Evolutionary conservation across 371 early-diverging fungal genomes (phyloP), one percentile per base, ranked within the genome.

Genomic region (Sanchytrium tribonematis): DNA sequence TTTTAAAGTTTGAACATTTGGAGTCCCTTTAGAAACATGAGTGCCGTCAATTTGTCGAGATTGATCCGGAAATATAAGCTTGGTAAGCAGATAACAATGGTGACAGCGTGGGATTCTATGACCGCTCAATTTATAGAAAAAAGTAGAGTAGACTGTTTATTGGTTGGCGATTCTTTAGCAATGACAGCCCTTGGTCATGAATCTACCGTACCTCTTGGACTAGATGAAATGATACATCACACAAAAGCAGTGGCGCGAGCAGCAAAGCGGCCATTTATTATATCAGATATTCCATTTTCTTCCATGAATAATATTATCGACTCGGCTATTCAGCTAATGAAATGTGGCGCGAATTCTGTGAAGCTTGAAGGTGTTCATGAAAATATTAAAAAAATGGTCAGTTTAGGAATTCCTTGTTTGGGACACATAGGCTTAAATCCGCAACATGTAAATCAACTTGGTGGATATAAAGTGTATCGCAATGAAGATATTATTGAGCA

Each of bases 141-240:
- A 65, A 79, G 87, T 1, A 87, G 85, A 0, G 82, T 89, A 70
- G 97, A 97, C 73, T 79, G 88, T 74, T 81, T 83, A 68, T 83
- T 97, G 5, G 92, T 97, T 0, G 97, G 97, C 22, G 97, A 94
- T 76, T 90, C 90, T 0, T 77, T 94, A 69, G 95, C 90, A 17
- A 97, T 93, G 95, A 93, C 93, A 0, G 85, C 89, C 0, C 78
- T 97, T 48, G 95, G 95, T 1, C 85, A 87, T 75, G 83, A 86
- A 48, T 83, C 83, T 17, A 93, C 95, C 17, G 85, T 85, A 67
- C 81, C 83, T 68, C 77, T 93, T n/a, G 89, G 93, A 0, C 78
- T 94, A 31, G 90, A 93, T 69, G 86, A 92, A 74, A 97, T 97
- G 95, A 74, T 93, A 28, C 93, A 94, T 76, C 97, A 94, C 74